These are phyloP conservation scores for Wickerhamomyces sydowiorum DNA, from an alignment of 805 yeast species.

Conservation along the genomic window DNA sequence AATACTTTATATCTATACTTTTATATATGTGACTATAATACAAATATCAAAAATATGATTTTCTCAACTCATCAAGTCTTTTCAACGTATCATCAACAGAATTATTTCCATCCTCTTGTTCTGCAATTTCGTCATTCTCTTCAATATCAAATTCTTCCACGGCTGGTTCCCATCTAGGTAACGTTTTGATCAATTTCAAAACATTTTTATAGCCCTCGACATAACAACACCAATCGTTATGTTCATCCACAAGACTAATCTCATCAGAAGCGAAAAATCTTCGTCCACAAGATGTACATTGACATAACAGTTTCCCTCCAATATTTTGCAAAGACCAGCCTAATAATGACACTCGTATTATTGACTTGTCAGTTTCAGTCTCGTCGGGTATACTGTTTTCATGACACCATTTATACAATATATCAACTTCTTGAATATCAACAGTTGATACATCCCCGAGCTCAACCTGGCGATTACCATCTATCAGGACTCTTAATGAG, in stretches of 20 bases:
- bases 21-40: not conserved
- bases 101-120: constrained; percentile 1
- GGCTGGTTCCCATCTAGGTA: not conserved
- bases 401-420: not conserved
- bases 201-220: constrained; percentile 17
- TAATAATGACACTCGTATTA: constrained; percentile 9
- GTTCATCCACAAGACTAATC: constrained; percentile 28
- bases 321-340: constrained; percentile 33
- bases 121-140: not conserved
- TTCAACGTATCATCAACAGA: constrained; percentile 4
- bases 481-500: constrained; percentile 1
- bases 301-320: constrained; percentile 21
- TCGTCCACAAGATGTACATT: constrained; percentile 30
- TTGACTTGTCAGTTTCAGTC: no score
- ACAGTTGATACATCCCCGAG: not conserved
- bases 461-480: not conserved
- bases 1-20: not conserved
- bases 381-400: not conserved
- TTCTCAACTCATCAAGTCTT: constrained; percentile 9
- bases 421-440: not conserved
- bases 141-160: not conserved
- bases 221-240: constrained; percentile 33
- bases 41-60: constrained; percentile 6
- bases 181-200: constrained; percentile 5
- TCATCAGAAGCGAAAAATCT: constrained; percentile 22